phyloP scores from a whole-genome alignment of 495 filamentous ascomycete genomes.

The Letharia lupina region DNA sequence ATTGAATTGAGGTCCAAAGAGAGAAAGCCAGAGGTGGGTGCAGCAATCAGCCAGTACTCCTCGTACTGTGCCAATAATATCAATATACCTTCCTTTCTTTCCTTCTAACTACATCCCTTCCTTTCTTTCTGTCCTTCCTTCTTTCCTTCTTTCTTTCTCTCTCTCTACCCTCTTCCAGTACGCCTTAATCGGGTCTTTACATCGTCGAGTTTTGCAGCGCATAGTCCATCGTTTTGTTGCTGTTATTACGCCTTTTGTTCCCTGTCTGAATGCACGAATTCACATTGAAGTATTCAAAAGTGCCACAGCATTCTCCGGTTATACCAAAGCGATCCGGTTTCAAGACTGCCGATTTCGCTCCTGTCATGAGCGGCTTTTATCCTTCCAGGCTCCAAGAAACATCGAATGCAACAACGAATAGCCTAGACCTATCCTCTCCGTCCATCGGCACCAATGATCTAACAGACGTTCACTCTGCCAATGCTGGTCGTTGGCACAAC shows the following conservation, averaged over 20 bases:
- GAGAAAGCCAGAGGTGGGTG: background rate
- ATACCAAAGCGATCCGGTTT: background rate
- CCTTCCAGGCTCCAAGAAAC: conserved; percentile 2
- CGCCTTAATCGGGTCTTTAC: background rate
- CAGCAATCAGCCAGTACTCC: background rate
- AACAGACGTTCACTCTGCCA: background rate
- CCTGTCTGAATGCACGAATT: background rate
- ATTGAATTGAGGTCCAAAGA: background rate
- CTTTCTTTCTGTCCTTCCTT: background rate
- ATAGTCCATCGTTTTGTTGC: background rate
- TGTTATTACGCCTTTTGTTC: background rate
- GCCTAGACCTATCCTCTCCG: conserved; percentile 5
- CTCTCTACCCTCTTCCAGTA: background rate
- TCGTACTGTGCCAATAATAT: background rate
- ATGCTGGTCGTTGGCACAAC: conserved; percentile 11
- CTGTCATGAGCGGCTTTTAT: conserved; percentile 11
- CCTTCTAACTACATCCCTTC: background rate
- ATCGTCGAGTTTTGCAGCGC: background rate
- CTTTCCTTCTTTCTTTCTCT: background rate
- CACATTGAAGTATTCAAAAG: background rate
- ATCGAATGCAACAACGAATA: background rate
- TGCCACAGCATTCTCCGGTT: background rate
- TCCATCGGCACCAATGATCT: background rate
- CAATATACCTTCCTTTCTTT: background rate
- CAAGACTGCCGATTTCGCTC: background rate